Base-by-base conservation (phyloP, 805 yeast genomes). In the Grigorovia yakushimaensis region DNA sequence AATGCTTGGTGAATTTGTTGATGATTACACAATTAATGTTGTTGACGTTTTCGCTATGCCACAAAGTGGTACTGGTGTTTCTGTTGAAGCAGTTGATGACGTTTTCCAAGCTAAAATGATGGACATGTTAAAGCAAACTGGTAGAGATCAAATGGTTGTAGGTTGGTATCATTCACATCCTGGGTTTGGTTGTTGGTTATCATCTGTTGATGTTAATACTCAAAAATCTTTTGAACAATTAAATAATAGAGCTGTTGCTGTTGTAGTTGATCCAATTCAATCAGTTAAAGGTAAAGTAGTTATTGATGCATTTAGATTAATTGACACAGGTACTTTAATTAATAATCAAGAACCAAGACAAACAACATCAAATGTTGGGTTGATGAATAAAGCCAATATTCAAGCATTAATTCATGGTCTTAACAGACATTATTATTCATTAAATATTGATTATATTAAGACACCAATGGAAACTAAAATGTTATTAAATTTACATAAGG, bases 131-230 rank as follows among this genome's bases (percentile, higher is more conserved):
- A 82, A 85, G 69, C 98, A 93, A 67, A 93, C 98, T 0, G 99
- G 99, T n/a, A 78, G 99, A 67, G 97, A 89, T 68, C 95, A 93
- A 66, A 88, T 87, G 87, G 98, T 93, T 46, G 99, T 93, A 44
- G 99, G 99, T 33, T 93, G 99, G 99, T 93, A 93, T 72, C 99
- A 93, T 65, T 89, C 98, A 13, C 98, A 93, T 69, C 98, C 98
- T 4, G 98, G 98, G 17, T 93, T 91, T 65, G 98, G 98, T n/a
- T 93, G 99, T 73, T 93, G 99, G 99, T 75, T 93, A 57, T 89
- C 98, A 11, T 81, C 89, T 24, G 98, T 93, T 24, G 99, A 93
- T 76, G 95, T 93, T 51, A 88, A 88, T 67, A 93, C 99, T 3
- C 99, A 93, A 64, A 96, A 91, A 65, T 87, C 96, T 35, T 93